Conservation (phyloP, 2,329 filamentous ascomycete genomes). For the Fusarium oligoseptatum region DNA sequence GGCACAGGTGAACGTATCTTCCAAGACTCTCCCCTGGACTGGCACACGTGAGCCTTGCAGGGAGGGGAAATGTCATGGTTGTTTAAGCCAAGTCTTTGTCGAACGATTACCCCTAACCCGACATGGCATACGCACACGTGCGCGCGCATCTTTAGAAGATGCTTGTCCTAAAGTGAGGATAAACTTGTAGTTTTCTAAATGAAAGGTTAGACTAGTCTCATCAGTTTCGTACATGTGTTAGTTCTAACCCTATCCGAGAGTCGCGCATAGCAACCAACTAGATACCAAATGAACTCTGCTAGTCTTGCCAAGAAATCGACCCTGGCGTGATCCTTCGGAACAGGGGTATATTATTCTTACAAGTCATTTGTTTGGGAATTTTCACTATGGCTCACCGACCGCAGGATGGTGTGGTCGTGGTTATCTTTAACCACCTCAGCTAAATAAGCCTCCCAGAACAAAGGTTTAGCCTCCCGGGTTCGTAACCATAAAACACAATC, state of each 20-base stretch:
- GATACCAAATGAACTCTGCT: not conserved
- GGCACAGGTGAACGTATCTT: not conserved
- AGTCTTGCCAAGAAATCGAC: not conserved
- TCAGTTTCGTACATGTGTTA: not conserved
- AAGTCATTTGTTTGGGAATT: not conserved
- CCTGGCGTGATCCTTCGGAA: not conserved
- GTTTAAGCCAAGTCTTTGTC: not conserved
- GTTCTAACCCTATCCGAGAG: not conserved
- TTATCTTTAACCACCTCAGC: too few species aligned
- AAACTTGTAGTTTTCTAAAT: not conserved
- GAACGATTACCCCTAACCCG: not conserved
- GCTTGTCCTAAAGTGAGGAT: not conserved
- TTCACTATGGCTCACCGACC: not conserved
- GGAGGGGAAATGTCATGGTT: not conserved
- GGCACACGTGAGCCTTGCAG: not conserved
- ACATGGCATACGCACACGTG: not conserved
- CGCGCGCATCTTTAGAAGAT: not conserved
- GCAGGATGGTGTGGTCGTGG: too few species aligned
- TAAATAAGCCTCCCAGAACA: too few species aligned
- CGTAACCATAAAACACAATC: too few species aligned
- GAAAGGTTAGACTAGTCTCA: too few species aligned
- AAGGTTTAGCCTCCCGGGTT: too few species aligned
- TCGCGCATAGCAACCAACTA: not conserved
- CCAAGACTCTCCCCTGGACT: not conserved
- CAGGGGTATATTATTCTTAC: not conserved